Evolutionary conservation across 2,329 filamentous ascomycete genomes (phyloP), one percentile per base, ranked within the genome.

Genomic region (Claviceps spartinae): DNA sequence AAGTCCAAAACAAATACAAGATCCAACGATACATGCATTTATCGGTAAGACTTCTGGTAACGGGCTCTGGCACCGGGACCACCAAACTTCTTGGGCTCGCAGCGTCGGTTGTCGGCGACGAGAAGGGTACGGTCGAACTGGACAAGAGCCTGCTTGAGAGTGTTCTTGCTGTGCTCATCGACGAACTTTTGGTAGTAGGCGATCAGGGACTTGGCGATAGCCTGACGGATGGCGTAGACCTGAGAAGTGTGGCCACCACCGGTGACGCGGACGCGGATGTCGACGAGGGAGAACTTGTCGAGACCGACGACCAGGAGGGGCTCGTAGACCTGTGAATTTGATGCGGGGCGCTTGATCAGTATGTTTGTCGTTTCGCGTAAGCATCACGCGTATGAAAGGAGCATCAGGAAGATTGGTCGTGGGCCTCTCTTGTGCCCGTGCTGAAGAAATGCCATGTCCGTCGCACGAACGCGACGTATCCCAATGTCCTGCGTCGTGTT

Each of bases 11-110:
- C 20, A 24, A 44, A 43, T 34, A 34, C 9, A 43, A 44, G 16
- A 41, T 20, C 6, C 43, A 20, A 18, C n/a, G 47, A 30, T 4
- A 36, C 42, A 48, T 57, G 57, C 59, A 59, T 65, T 88, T 91
- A 95, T 90, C 90, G 88, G 85, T 96, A 95, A 65, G 90, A 95
- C 81, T 96, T 96, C 81, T 97, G 91, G 90, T 88, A 97, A 72
- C 90, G 86, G 70, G 91, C 80, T 71, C 91, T 86, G 71, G 93
- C 91, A 83, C 91, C 91, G 67, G 82, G 86, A 87, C 86, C 87
- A 72, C 83, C 84, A 71, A 88, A 88, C 82, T 96, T 96, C 90
- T 97, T 97, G 77, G 91, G 91, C 83, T 98, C 93, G 76, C 88
- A 93, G 67, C 93, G 88, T 75, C 93, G 86, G 86, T 95, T 96